Evolutionary conservation across 257 asterid genomes (phyloP).

Genomic region (Penstemon davidsonii): DNA sequence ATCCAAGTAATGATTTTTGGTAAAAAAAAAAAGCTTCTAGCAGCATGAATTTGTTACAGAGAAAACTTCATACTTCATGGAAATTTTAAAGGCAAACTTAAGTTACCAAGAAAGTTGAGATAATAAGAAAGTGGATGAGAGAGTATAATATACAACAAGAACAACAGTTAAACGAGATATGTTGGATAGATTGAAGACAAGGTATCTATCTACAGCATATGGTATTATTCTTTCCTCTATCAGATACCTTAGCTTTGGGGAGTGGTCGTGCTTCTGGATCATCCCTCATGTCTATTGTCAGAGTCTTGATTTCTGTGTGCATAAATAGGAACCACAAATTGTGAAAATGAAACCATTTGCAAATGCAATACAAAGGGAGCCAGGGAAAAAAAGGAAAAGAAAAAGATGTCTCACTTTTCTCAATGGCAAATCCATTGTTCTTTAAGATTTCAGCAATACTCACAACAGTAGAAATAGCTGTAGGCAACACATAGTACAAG

Average conservation of each 20-base stretch:
- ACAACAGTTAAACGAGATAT: not conserved
- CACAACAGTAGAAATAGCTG: conserved; percentile 77
- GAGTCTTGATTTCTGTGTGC: conserved; percentile 59
- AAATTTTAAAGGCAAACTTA: not conserved
- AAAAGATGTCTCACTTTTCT: conserved; percentile 49
- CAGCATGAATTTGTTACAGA: not conserved
- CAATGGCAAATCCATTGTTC: conserved; percentile 73
- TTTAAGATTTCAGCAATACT: conserved; percentile 71
- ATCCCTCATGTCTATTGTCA: conserved; percentile 71
- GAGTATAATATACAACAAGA: not conserved
- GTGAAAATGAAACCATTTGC: conserved; percentile 1
- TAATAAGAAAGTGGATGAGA: not conserved
- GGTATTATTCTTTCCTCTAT: not conserved
- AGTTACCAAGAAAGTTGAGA: not conserved
- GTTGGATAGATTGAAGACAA: not conserved
- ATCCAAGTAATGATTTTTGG: not conserved
- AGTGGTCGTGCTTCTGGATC: conserved; percentile 61
- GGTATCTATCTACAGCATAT: not conserved
- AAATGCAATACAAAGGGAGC: not conserved
- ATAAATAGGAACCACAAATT: conserved; percentile 5
- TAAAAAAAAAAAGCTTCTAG: not conserved
- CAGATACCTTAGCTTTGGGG: conserved; percentile 70
- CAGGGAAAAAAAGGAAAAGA: not conserved
- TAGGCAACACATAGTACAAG: conserved; percentile 14
- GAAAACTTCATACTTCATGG: not conserved